Percentiles rank a stretch among this genome's conserved stretches.
Evolutionary conservation across 768 basidiomycete genomes (phyloP).

Genomic region (Russula sp.): DNA sequence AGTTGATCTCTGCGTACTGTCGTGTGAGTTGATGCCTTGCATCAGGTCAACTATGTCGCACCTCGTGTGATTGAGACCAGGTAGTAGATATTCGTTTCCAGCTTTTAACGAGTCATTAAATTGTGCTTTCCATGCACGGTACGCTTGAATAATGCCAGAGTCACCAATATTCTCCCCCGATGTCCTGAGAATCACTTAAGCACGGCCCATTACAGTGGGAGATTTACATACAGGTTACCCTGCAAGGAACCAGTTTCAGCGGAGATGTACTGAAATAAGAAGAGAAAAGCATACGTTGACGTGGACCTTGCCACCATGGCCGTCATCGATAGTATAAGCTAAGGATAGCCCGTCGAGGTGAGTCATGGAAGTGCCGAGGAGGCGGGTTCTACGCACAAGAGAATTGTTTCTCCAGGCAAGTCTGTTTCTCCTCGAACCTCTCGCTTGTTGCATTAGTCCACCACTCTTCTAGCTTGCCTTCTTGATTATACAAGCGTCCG

Average conservation of each 20-base stretch:
- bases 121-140: constrained; percentile 86
- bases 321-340: constrained; percentile 84
- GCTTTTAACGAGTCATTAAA: constrained; percentile 54
- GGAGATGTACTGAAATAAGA: constrained; percentile 15
- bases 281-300: constrained; percentile 65
- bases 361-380: background rate
- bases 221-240: constrained; percentile 68
- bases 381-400: constrained; percentile 49
- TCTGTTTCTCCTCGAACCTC: constrained; percentile 76
- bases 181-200: constrained; percentile 48
- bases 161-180: constrained; percentile 93
- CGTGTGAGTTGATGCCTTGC: constrained; percentile 2
- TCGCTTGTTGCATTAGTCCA: constrained; percentile 87
- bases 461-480: constrained; percentile 87
- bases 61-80: constrained; percentile 77
- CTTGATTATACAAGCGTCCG: constrained; percentile 85
- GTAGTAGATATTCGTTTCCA: constrained; percentile 71
- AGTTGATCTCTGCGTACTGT: constrained; percentile 67
- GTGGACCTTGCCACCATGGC: constrained; percentile 76
- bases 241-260: constrained; percentile 33
- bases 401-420: constrained; percentile 90
- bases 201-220: background rate
- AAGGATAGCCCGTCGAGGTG: constrained; percentile 3
- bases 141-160: constrained; percentile 79
- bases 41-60: constrained; percentile 33